phyloP scores from a whole-genome alignment of 2,329 filamentous ascomycete genomes.

The Cercospora sp. region DNA sequence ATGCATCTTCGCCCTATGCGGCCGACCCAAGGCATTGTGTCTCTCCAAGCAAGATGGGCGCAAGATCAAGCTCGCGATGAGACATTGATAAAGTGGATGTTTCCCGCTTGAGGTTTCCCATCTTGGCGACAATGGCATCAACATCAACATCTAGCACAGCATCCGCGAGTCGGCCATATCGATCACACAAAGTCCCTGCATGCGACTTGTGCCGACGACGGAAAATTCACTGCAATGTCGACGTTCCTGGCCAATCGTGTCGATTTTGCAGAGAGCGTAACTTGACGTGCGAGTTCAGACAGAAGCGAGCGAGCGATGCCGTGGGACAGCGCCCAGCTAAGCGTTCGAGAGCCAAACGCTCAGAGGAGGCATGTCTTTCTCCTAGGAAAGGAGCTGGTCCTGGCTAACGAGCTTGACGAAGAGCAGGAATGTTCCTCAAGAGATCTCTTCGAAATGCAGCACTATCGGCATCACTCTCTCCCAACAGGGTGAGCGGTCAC shows the following conservation, averaged over 20 bases:
- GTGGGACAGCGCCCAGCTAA: constrained; percentile 11
- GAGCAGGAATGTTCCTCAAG: background rate
- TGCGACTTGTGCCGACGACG: constrained; percentile 24
- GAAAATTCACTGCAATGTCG: constrained; percentile 46
- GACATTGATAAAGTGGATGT: background rate
- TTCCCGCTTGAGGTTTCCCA: background rate
- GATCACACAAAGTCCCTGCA: constrained; percentile 32
- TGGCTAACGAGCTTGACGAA: background rate
- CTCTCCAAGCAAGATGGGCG: background rate
- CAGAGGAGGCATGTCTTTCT: background rate
- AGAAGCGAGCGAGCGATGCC: constrained; percentile 9
- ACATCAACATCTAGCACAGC: background rate
- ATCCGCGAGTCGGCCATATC: constrained; percentile 39
- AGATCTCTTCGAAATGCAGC: background rate
- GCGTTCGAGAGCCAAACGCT: background rate
- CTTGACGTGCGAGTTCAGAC: constrained; percentile 41
- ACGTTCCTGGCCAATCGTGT: constrained; percentile 43
- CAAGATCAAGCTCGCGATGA: background rate
- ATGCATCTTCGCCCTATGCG: background rate
- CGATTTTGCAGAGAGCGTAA: constrained; percentile 43
- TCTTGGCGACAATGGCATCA: background rate
- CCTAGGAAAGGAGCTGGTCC: background rate
- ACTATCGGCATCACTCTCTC: background rate
- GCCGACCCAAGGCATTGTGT: background rate
- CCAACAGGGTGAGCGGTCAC: background rate